Evolutionary conservation across 2,329 filamentous ascomycete species (phyloP), one percentile per base, ranked within the genome.

Genomic region (Aspergillus sp.): DNA sequence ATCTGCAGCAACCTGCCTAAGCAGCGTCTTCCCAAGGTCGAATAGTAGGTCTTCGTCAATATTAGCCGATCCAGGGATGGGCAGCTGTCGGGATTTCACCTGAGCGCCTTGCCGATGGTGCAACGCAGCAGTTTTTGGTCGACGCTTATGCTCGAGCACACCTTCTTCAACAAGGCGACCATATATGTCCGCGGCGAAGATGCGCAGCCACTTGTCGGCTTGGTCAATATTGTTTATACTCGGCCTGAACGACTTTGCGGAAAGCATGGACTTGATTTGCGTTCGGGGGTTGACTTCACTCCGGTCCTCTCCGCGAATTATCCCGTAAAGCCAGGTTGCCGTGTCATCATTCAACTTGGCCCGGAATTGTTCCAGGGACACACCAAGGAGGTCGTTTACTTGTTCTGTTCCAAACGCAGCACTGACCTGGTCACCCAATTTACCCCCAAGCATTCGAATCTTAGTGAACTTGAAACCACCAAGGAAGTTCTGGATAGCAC

Each of bases 181-280:
- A 74, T 89, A 95, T 51, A 99, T 96, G 71, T 99, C 95, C 1
- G 91, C 90, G 4, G 85, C 87, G 72, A 98, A 98, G 54, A 99
- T 97, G 11, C 88, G 83, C 40, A 99, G 80, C 95, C 95, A 99
- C 59, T 87, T 87, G 22, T 84, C 79, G 1, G 88, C 93, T 71
- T 96, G 90, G 20, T 95, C 91, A 17, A 85, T 78, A 2, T 82
- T 88, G 64, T 86, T 89, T 70, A 98, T 93, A 56, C 83, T 86
- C 0, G 95, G 95, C 24, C 90, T 83, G 69, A 99, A 99, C 0
- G 92, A 96, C 72, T 99, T 99, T 19, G 95, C 93, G 1, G 92
- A 97, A 13, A 98, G 81, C 93, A 99, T 98, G 15, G 90, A 95
- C 73, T 98, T 97, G 78, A 97, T 96, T 68, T 95, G 90, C 1